Base-by-base conservation (phyloP, 805 yeast genomes). In the Monosporozyma servazzii region DNA sequence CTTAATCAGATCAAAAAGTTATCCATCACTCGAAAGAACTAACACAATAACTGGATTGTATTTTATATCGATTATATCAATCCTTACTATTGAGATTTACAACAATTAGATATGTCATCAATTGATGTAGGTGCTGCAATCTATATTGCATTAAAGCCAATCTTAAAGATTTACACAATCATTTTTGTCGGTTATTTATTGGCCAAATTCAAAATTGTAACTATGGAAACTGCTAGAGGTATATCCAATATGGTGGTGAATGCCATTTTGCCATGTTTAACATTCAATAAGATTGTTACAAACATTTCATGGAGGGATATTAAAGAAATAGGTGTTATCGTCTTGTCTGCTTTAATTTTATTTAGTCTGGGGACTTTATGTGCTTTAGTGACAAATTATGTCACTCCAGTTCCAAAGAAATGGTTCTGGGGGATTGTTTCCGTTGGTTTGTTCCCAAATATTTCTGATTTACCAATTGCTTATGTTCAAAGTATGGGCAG, bases 381-480 rank as follows among this genome's bases (percentile, higher is more conserved):
- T 51, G 74, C 75, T 30, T 44, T 73, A 1, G 6, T 78, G 0
- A 67, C 75, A 0, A 70, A 76, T 29, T 56, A 74, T 23, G 58
- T 74, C 0, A 75, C 87, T 2, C 81, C 81, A 5, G 78, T 80
- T 5, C 95, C 96, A 3, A 76, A 75, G 53, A 68, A 76, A 39
- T 88, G 95, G 91, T 69, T 76, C 25, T 93, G 95, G 49, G 95
- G 96, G 0, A 63, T 84, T 18, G 54, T 84, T 6, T 75, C 83
- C 29, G 88, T 86, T 9, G 88, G 91, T 0, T 71, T 85, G 30
- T 79, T 87, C 61, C 90, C 89, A 44, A 88, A 88, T 61, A 80
- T 84, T 44, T 79, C 89, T 15, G 96, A 88, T 68, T 72, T 88
- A 51, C 96, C 96, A 0, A 85, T 88, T 57, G 95, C 96, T 0